Evolutionary conservation across 1,139 yeast genomes (phyloP).

Genomic region (Dujonia santamariae): DNA sequence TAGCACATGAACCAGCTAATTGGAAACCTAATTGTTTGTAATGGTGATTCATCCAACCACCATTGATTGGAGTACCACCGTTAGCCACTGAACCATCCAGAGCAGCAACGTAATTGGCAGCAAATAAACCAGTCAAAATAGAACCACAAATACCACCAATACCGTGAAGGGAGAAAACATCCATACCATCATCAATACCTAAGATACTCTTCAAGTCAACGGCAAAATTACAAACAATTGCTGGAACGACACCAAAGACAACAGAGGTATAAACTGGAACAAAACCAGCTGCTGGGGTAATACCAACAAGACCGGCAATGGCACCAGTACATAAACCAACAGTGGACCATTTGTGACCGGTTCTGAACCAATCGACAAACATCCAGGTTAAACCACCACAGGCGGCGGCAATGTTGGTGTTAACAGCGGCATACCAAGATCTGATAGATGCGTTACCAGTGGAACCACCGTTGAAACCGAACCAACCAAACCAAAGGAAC

Average conservation of each 20-base stretch:
- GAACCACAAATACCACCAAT: constrained; percentile 90
- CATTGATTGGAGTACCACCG: constrained; percentile 49
- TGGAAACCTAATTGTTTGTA: constrained; percentile 90
- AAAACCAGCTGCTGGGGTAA: constrained; percentile 96
- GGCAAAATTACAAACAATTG: constrained; percentile 77
- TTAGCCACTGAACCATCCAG: constrained; percentile 61
- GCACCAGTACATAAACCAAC: constrained; percentile 94
- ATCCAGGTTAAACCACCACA: constrained; percentile 92
- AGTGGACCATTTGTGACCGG: constrained; percentile 90
- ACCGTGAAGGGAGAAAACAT: constrained; percentile 91
- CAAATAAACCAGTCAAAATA: constrained; percentile 83
- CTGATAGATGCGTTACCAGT: constrained; percentile 89
- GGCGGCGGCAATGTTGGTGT: constrained; percentile 91
- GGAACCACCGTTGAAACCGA: constrained; percentile 97
- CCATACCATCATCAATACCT: constrained; percentile 91
- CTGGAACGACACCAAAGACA: constrained; percentile 79
- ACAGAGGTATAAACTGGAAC: constrained; percentile 89
- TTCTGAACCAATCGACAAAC: constrained; percentile 85
- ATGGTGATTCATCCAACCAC: constrained; percentile 95
- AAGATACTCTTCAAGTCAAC: constrained; percentile 72
- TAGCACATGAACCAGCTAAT: constrained; percentile 77
- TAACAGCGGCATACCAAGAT: constrained; percentile 90
- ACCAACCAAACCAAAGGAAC: constrained; percentile 98
- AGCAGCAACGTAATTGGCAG: constrained; percentile 89
- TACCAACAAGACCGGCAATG: constrained; percentile 91